Evolutionary conservation across 495 filamentous ascomycete species (phyloP).

Genomic region (Ramalina intermedia): DNA sequence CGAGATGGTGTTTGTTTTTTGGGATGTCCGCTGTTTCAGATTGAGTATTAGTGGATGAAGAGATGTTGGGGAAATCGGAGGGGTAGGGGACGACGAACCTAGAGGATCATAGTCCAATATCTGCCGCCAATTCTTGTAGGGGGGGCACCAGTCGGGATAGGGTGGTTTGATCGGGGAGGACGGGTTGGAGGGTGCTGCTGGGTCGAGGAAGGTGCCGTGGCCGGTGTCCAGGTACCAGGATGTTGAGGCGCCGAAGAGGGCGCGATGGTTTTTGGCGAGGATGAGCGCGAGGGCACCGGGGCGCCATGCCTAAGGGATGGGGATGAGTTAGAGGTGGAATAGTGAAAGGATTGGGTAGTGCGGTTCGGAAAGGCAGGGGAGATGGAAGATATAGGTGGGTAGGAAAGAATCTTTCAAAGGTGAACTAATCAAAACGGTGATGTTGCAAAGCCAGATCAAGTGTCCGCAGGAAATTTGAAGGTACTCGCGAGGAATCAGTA

Average conservation of each 20-base stretch:
- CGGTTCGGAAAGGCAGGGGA: too few species aligned
- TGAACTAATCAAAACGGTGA: too few species aligned
- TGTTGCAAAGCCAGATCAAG: too few species aligned
- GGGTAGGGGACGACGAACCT: neutral
- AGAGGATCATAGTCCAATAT: conserved; percentile 63
- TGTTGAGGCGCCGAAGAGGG: conserved; percentile 58
- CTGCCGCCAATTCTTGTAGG: conserved; percentile 57
- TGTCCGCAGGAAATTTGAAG: too few species aligned
- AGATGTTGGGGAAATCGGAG: too few species aligned
- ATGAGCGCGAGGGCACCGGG: conserved; percentile 41
- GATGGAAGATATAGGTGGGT: too few species aligned
- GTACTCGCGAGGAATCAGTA: too few species aligned
- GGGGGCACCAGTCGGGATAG: conserved; percentile 61
- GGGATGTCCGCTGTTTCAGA: conserved; percentile 48
- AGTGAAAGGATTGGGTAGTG: too few species aligned
- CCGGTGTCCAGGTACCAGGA: conserved; percentile 60
- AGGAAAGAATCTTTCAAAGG: too few species aligned
- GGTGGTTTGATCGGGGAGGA: conserved; percentile 24
- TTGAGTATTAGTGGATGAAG: too few species aligned
- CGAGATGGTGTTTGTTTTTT: conserved; percentile 22
- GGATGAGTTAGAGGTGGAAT: too few species aligned
- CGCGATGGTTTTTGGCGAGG: conserved; percentile 45
- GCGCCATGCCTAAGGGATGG: conserved; percentile 58
- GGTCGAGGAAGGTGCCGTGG: conserved; percentile 8
- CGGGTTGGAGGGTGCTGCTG: conserved; percentile 2